Percentiles rank a stretch among this genome's conserved stretches.
Conservation (phyloP, 1,139 yeast genomes). For the Hemisphaericaspora lyxosophila region DNA sequence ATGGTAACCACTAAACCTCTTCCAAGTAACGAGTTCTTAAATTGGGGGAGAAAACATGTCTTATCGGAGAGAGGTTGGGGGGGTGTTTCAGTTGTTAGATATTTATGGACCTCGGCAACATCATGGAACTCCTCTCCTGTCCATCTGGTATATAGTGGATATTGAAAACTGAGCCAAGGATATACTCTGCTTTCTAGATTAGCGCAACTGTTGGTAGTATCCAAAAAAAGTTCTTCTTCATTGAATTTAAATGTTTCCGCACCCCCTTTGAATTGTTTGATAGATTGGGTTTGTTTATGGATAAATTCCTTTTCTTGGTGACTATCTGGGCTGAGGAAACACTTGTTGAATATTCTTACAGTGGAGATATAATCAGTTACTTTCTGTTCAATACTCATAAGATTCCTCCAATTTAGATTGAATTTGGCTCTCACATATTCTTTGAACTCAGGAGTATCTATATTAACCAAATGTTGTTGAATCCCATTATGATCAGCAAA, state of each 20-base stretch:
- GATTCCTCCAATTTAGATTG: conserved; percentile 12
- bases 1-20: conserved; percentile 41
- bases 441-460: conserved; percentile 17
- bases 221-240: neutral
- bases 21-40: conserved; percentile 26
- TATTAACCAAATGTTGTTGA: conserved; percentile 11
- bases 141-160: conserved; percentile 49
- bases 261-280: neutral
- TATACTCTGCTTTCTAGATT: conserved; percentile 41
- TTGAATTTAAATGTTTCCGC: neutral
- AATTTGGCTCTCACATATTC: conserved; percentile 18
- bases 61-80: neutral
- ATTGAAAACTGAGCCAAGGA: conserved; percentile 44
- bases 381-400: conserved; percentile 23
- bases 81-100: conserved; percentile 9
- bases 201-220: conserved; percentile 16
- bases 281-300: conserved; percentile 8
- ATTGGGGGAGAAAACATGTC: conserved; percentile 26
- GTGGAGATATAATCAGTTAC: conserved; percentile 43
- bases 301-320: conserved; percentile 13
- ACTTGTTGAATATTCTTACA: conserved; percentile 45
- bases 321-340: conserved; percentile 33
- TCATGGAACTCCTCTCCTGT: conserved; percentile 37
- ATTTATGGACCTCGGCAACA: conserved; percentile 25
- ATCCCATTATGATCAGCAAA: conserved; percentile 18